Conservation (phyloP, 176 grass and related monocot genomes). For the Ampelocalamus luodianensis region DNA sequence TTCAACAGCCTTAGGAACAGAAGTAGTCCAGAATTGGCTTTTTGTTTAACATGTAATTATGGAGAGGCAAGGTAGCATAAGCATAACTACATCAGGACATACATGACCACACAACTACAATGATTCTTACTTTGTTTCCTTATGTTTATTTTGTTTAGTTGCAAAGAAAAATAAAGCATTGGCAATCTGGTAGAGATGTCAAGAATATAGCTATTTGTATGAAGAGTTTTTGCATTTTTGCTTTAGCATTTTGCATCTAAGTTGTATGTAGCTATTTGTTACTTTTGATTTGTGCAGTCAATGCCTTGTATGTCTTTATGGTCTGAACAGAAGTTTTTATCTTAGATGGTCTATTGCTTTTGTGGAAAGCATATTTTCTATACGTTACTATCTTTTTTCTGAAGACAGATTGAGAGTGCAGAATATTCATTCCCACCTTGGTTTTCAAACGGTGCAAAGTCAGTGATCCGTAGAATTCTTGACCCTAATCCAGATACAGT, state of each 20-base stretch:
- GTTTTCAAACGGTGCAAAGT: constrained; percentile 79
- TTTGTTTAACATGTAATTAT: background rate
- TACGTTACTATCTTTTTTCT: constrained; percentile 18
- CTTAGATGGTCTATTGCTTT: background rate
- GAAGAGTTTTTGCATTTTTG: background rate
- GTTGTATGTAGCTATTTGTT: constrained; percentile 15
- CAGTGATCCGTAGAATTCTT: constrained; percentile 83
- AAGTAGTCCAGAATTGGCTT: background rate
- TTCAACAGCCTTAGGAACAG: background rate
- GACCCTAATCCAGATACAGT: constrained; percentile 92
- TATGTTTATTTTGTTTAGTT: constrained; percentile 20
- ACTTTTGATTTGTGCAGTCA: background rate
- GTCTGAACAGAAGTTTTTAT: background rate
- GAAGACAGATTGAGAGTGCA: constrained; percentile 76
- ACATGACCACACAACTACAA: constrained; percentile 20
- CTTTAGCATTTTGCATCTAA: constrained; percentile 18
- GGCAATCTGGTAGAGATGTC: background rate
- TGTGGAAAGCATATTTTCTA: constrained; percentile 16
- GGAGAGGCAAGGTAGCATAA: background rate
- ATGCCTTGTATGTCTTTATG: constrained; percentile 19
- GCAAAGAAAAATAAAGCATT: constrained; percentile 15
- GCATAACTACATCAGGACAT: constrained; percentile 5
- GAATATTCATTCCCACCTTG: constrained; percentile 85
- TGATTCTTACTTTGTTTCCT: background rate
- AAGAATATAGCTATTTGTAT: constrained; percentile 10